Conservation (phyloP, 176 grass and related monocot genomes). For the Dactylis glomerata region DNA sequence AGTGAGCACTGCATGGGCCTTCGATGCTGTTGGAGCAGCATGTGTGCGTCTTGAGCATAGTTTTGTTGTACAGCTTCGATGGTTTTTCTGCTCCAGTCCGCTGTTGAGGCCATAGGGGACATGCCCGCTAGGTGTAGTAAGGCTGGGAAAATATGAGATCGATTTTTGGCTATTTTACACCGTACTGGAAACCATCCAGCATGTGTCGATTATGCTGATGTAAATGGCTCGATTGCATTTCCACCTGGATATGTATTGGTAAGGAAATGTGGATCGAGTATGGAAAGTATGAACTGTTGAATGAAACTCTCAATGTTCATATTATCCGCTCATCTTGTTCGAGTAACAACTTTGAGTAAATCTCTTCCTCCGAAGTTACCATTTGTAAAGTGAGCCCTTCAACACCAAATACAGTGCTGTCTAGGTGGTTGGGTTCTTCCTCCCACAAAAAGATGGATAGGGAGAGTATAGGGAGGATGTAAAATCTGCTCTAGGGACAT, state of each 20-base stretch:
- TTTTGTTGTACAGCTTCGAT: slow-evolving; percentile 34
- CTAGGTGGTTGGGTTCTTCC: neutral
- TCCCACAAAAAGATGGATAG: neutral
- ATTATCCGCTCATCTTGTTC: neutral
- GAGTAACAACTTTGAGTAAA: neutral
- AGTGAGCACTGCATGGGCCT: neutral
- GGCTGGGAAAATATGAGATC: neutral
- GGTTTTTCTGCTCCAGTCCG: slow-evolving; percentile 18
- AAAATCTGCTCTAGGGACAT: neutral
- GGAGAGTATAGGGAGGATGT: neutral
- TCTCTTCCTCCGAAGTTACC: neutral
- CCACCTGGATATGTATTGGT: slow-evolving; percentile 16
- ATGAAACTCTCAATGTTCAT: neutral
- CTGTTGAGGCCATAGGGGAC: neutral
- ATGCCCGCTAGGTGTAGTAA: slow-evolving; percentile 2
- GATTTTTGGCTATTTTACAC: slow-evolving; percentile 21
- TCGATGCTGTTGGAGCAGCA: slow-evolving; percentile 9
- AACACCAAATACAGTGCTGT: neutral
- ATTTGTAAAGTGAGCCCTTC: neutral
- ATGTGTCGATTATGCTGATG: slow-evolving; percentile 4
- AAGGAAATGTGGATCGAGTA: neutral
- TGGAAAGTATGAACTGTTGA: neutral
- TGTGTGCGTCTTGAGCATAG: slow-evolving; percentile 16
- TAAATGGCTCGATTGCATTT: slow-evolving; percentile 25
- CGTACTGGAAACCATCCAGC: neutral